Percentiles rank a stretch among this genome's conserved stretches.
phyloP scores from a whole-genome alignment of 176 grass and related monocot genomes.

The Oryza officinalis region DNA sequence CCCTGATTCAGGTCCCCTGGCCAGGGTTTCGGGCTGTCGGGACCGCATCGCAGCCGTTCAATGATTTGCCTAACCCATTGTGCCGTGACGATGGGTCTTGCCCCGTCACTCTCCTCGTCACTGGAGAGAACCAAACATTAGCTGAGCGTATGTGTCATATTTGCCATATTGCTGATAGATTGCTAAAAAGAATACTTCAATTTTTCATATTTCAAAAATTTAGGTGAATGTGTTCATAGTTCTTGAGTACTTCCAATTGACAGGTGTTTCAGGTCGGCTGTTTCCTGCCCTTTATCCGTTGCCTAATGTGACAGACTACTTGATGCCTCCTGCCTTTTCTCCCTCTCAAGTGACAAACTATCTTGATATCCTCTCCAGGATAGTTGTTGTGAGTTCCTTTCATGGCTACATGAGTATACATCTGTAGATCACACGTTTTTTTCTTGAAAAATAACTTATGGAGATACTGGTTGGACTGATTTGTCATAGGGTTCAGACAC shows the following conservation, averaged over 20 bases:
- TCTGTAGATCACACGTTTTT: conserved; percentile 3
- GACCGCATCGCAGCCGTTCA: background rate
- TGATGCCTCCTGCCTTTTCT: conserved; percentile 53
- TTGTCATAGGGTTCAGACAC: conserved; percentile 71
- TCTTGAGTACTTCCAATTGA: conserved; percentile 31
- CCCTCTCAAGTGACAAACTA: conserved; percentile 62
- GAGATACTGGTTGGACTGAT: conserved; percentile 18
- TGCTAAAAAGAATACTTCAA: background rate
- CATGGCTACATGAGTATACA: background rate
- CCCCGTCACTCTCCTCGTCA: conserved; percentile 62
- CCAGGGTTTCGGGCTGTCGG: conserved; percentile 52
- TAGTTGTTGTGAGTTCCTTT: conserved; percentile 61
- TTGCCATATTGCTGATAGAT: background rate
- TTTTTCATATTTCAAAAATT: background rate
- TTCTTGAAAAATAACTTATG: conserved; percentile 11
- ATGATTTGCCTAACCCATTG: conserved; percentile 59
- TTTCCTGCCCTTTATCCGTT: conserved; percentile 56
- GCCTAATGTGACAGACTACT: conserved; percentile 62
- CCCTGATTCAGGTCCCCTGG: conserved; percentile 67
- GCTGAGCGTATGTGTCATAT: conserved; percentile 51
- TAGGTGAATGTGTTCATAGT: conserved; percentile 15
- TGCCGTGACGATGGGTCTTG: conserved; percentile 63
- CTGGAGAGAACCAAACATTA: conserved; percentile 54
- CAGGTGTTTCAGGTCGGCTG: conserved; percentile 58
- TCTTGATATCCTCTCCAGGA: conserved; percentile 53